These are phyloP conservation scores for Beta vulgaris DNA, from an alignment of 148 eudicot genomes.

Conservation along the genomic window DNA sequence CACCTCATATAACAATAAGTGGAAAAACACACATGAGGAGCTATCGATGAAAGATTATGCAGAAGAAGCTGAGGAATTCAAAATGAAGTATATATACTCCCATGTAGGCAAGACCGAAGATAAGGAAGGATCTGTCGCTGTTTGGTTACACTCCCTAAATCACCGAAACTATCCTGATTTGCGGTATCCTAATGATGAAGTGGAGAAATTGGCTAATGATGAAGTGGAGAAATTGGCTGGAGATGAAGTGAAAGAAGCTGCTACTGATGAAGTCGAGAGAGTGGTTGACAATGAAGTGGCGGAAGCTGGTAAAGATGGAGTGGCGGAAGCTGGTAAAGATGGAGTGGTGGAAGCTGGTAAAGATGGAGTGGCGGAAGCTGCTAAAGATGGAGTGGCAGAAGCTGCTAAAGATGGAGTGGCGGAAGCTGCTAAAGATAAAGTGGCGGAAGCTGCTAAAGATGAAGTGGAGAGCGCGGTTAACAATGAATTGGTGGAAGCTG, in stretches of 20 bases:
- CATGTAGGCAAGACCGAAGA: conserved; percentile 79
- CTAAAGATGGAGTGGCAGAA: neutral
- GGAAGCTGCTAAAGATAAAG: neutral
- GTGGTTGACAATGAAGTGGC: neutral
- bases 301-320: neutral
- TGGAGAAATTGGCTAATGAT: neutral
- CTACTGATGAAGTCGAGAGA: conserved; percentile 3
- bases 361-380: neutral
- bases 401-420: neutral
- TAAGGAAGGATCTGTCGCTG: conserved; percentile 67
- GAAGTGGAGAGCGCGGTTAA: neutral
- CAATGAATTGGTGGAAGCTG: neutral
- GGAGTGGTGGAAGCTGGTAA: neutral
- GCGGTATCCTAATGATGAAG: conserved; percentile 16
- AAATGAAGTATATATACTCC: conserved; percentile 67
- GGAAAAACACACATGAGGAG: conserved; percentile 77
- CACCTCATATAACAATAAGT: conserved; percentile 73
- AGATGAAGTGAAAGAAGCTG: neutral
- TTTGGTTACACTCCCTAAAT: conserved; percentile 91
- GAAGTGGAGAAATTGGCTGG: neutral
- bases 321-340: neutral
- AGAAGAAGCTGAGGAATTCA: conserved; percentile 77
- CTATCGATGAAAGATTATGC: conserved; percentile 75
- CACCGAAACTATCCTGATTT: conserved; percentile 74
- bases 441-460: neutral